Conservation (phyloP, 495 filamentous ascomycete genomes). For the Sporormia fimetaria region DNA sequence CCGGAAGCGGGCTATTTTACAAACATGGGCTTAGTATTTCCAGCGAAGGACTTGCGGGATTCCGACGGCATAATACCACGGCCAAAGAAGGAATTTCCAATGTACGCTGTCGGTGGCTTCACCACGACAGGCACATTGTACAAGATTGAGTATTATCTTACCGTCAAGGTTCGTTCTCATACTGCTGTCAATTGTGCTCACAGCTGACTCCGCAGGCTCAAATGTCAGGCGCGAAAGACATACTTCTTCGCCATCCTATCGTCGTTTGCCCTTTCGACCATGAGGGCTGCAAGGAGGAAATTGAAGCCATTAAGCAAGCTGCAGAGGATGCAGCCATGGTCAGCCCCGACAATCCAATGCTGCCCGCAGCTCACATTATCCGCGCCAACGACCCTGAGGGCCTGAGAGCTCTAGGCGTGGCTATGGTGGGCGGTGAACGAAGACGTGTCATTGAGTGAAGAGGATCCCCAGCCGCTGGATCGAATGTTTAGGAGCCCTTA, state of each 20-base stretch:
- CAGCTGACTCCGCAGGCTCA: constrained; percentile 51
- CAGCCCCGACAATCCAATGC: constrained; percentile 75
- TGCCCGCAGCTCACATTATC: constrained; percentile 74
- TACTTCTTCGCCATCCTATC: constrained; percentile 81
- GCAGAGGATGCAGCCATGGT: constrained; percentile 84
- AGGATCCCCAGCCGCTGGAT: too few relatives aligned
- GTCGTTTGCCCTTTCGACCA: constrained; percentile 94
- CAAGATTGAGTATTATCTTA: constrained; percentile 95
- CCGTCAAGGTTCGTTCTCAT: constrained; percentile 62
- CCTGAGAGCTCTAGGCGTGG: constrained; percentile 64
- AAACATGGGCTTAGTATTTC: constrained; percentile 83
- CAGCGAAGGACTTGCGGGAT: constrained; percentile 80
- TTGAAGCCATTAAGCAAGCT: constrained; percentile 92
- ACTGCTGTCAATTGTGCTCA: background rate
- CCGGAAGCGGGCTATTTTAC: constrained; percentile 83
- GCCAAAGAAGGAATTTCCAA: constrained; percentile 76
- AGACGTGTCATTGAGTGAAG: constrained; percentile 83
- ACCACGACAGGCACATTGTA: constrained; percentile 90
- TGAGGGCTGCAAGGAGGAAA: constrained; percentile 91
- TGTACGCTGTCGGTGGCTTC: constrained; percentile 79
- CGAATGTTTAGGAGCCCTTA: too few relatives aligned
- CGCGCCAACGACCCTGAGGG: constrained; percentile 64
- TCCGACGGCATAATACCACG: constrained; percentile 77
- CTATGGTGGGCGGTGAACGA: constrained; percentile 73
- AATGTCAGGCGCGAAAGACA: constrained; percentile 82